Conservation (phyloP, 805 yeast species). For the Wickerhamomyces rabaulensis region DNA sequence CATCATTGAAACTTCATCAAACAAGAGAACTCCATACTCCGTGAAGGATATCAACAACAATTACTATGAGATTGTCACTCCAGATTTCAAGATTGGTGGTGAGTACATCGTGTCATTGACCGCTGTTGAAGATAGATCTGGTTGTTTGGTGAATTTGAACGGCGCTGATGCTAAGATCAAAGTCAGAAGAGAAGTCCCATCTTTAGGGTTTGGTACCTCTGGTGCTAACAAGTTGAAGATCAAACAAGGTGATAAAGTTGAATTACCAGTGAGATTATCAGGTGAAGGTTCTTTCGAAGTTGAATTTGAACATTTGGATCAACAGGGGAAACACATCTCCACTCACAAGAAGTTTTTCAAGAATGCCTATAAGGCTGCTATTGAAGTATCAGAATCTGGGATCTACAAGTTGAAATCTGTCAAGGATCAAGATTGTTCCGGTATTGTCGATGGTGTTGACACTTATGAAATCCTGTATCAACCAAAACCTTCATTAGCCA, state of each 20-base stretch:
- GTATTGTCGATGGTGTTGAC: conserved; percentile 32
- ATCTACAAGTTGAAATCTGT: conserved; percentile 39
- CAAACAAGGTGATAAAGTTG: conserved; percentile 55
- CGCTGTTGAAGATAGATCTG: conserved; percentile 67
- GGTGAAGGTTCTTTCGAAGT: conserved; percentile 54
- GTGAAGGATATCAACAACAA: conserved; percentile 35
- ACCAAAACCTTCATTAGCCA: conserved; percentile 38
- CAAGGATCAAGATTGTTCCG: conserved; percentile 48
- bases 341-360: conserved; percentile 14
- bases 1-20: conserved; percentile 50
- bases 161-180: conserved; percentile 59
- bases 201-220: conserved; percentile 38
- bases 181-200: conserved; percentile 69
- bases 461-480: conserved; percentile 38
- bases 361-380: conserved; percentile 24
- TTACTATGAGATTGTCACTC: conserved; percentile 43
- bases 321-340: conserved; percentile 23
- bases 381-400: conserved; percentile 42
- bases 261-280: conserved; percentile 52
- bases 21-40: conserved; percentile 39
- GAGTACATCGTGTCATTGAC: conserved; percentile 59
- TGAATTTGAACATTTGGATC: conserved; percentile 28
- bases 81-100: conserved; percentile 62
- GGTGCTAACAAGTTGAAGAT: conserved; percentile 36
- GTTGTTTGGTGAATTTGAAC: conserved; percentile 69